Percentiles rank a stretch among this genome's conserved stretches.
These are phyloP conservation scores for Naganishia antarctica DNA, from an alignment of 768 basidiomycete species.

Conservation along the genomic window DNA sequence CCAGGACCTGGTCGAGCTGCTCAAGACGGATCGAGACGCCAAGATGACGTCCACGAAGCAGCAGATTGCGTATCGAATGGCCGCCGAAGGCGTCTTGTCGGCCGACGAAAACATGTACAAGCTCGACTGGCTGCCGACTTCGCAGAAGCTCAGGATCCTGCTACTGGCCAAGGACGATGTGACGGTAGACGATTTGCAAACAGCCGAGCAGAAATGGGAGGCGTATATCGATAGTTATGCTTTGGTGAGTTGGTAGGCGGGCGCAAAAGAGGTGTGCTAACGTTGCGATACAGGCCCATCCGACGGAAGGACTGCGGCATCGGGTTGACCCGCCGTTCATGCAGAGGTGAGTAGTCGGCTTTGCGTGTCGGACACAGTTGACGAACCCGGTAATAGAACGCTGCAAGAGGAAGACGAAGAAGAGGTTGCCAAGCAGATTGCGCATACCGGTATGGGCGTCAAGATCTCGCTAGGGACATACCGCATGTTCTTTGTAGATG, in stretches of 20 bases:
- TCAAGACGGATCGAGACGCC: constrained; percentile 60
- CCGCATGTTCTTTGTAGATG: constrained; percentile 48
- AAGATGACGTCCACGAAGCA: constrained; percentile 40
- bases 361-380: not conserved
- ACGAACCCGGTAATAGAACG: constrained; percentile 26
- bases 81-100: constrained; percentile 50
- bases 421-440: constrained; percentile 27
- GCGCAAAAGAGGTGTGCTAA: constrained; percentile 26
- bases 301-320: constrained; percentile 51
- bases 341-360: constrained; percentile 32
- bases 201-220: constrained; percentile 50
- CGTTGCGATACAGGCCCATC: constrained; percentile 38
- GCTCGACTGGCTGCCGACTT: constrained; percentile 46
- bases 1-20: constrained; percentile 73
- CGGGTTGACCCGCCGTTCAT: constrained; percentile 51
- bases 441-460: constrained; percentile 42
- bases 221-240: constrained; percentile 52
- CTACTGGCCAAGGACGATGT: constrained; percentile 52
- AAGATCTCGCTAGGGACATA: constrained; percentile 46
- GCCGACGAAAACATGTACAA: constrained; percentile 53
- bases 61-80: constrained; percentile 52
- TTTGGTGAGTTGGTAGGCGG: constrained; percentile 39
- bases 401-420: constrained; percentile 25
- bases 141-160: constrained; percentile 39
- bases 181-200: constrained; percentile 52